Percentiles rank a stretch among this genome's conserved stretches.
These are phyloP conservation scores for Podospora bellae-mahoneyi DNA, from an alignment of 495 filamentous ascomycete species.

Conservation along the genomic window DNA sequence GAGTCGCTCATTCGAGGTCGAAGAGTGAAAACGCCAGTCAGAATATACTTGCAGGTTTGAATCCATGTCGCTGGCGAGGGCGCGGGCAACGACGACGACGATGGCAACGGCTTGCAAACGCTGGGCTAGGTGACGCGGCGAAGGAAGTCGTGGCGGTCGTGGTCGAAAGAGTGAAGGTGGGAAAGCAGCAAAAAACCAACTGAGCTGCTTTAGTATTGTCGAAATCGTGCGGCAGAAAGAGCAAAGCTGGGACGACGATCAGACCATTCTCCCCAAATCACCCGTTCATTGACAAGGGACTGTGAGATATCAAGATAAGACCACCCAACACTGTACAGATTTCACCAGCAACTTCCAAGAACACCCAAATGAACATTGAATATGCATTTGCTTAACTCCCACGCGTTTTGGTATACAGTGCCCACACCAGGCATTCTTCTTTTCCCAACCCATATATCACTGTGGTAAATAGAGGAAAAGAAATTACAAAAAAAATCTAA, in stretches of 20 bases:
- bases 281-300: background rate
- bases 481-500: conserved; percentile 23
- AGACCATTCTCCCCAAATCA: background rate
- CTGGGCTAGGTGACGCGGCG: background rate
- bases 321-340: background rate
- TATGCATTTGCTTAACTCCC: conserved; percentile 3
- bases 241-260: background rate
- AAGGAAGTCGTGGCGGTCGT: background rate
- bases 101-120: background rate
- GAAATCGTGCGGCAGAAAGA: background rate
- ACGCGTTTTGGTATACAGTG: conserved; percentile 28
- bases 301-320: background rate
- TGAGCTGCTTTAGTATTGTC: background rate
- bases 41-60: background rate
- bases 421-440: conserved; percentile 17
- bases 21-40: background rate
- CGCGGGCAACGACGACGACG: background rate
- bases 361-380: background rate
- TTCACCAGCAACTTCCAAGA: background rate
- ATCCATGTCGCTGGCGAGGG: background rate
- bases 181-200: background rate
- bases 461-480: conserved; percentile 13
- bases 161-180: background rate
- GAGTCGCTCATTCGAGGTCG: background rate
- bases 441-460: conserved; percentile 20